phyloP scores from a whole-genome alignment of 192 early-diverging fungal genomes.

The Radiomyces spectabilis region DNA sequence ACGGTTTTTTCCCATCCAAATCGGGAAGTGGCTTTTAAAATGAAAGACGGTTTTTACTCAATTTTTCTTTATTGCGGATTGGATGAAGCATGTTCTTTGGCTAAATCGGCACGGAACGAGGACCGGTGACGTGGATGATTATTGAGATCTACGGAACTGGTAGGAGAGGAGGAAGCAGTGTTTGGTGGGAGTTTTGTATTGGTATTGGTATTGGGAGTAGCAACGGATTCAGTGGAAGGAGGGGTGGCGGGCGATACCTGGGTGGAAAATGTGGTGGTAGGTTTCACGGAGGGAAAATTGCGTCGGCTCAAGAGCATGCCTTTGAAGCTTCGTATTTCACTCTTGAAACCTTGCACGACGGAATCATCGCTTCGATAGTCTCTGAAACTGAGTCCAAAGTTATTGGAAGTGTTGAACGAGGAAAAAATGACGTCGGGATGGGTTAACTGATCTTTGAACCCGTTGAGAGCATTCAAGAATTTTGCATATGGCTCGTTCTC shows the following conservation, averaged over 20 bases:
- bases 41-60: no score
- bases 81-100: no score
- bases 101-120: no score
- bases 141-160: no score
- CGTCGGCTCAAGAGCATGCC: constrained; percentile 40
- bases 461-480: no score
- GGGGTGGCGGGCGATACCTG: not conserved
- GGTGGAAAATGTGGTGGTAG: not conserved
- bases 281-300: constrained; percentile 32
- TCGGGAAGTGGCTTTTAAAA: no score
- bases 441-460: no score
- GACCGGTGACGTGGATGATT: no score
- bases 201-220: not conserved
- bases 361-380: not conserved
- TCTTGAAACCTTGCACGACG: constrained; percentile 33
- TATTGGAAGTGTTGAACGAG: not conserved
- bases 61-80: no score
- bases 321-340: constrained; percentile 40
- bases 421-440: no score
- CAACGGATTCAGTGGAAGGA: not conserved
- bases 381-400: constrained; percentile 4
- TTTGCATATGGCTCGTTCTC: no score
- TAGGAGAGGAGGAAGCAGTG: not conserved
- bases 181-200: not conserved
- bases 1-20: no score